Base-by-base conservation (phyloP, 768 basidiomycete species). In the Suillus subaureus region DNA sequence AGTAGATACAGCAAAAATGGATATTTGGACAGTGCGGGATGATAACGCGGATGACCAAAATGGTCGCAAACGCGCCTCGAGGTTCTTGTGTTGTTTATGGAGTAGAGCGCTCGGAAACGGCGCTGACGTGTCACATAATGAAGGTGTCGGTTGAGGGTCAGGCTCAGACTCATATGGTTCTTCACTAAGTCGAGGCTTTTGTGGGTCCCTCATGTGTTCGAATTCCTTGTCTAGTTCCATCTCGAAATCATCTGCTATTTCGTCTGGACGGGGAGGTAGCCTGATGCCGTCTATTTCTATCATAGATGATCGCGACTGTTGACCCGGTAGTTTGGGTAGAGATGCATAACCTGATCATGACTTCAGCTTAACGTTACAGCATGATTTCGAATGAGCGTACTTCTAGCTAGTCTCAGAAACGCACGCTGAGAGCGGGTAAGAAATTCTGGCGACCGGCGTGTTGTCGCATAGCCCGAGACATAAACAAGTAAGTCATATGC, bases 21-120 rank as follows among this genome's bases (percentile, higher is more conserved):
- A 81, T 5, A 96, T 70, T 18, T 85, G 83, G 9, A 96, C 79
- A 3, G 77, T 83, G 21, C 93, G 85, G 31, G 85, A 82, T 12
- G 90, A 72, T 0, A 96, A 79, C 1, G 86, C 87, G 5, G 88
- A 87, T 3, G 89, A 85, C 93, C 93, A 96, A 77, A 97, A 95
- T 0, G 89, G 87, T 57, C 85, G 87, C 31, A 97, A 78, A 0
- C 95, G 87, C 6, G 83, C 75, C 72, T 94, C 91, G 6, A 97
- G 82, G 70, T 96, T 96, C 15, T 81, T 81, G 67, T 95, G 90
- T 61, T 90, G 81, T 31, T 84, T 82, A 4, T 80, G 84, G 21
- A 91, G 72, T 26, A 82, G 77, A 7, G 66, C 68, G 12, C 33
- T 35, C 3, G 9, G 12, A 13, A n/a, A 33, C 35, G 33, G 11